Conservation (phyloP, 805 yeast species). For the Starmerella vitae region DNA sequence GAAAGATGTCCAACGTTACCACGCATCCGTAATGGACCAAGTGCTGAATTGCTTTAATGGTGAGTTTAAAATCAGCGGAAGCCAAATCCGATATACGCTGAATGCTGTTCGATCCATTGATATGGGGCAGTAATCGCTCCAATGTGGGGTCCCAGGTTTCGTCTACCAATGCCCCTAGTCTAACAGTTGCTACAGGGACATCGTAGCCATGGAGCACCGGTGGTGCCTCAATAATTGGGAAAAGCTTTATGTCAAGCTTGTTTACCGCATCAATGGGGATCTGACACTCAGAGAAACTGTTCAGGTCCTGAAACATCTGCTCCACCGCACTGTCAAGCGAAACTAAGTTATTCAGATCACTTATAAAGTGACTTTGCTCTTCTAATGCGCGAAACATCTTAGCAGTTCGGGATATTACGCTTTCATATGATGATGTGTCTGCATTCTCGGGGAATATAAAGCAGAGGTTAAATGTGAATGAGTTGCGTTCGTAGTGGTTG, state of each 20-base stretch:
- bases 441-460: conserved; percentile 76
- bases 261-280: conserved; percentile 85
- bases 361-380: conserved; percentile 69
- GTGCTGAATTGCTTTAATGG: conserved; percentile 81
- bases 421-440: conserved; percentile 75
- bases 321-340: conserved; percentile 66
- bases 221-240: conserved; percentile 76
- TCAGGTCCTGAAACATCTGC: conserved; percentile 86
- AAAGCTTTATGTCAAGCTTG: conserved; percentile 83
- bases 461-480: conserved; percentile 84
- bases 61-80: conserved; percentile 62
- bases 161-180: conserved; percentile 58
- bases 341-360: conserved; percentile 35
- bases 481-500: conserved; percentile 69
- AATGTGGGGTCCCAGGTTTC: conserved; percentile 96
- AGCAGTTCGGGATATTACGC: conserved; percentile 71
- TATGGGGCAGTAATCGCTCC: conserved; percentile 71
- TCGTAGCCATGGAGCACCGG: conserved; percentile 63
- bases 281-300: conserved; percentile 89
- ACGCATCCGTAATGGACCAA: conserved; percentile 80
- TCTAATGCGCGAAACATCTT: conserved; percentile 81
- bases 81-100: conserved; percentile 63
- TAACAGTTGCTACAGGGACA: conserved; percentile 85
- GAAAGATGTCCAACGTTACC: conserved; percentile 72
- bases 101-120: conserved; percentile 79